Evolutionary conservation across 176 grass and related monocot genomes (phyloP).

Genomic region (Miscanthus lutarioriparius): DNA sequence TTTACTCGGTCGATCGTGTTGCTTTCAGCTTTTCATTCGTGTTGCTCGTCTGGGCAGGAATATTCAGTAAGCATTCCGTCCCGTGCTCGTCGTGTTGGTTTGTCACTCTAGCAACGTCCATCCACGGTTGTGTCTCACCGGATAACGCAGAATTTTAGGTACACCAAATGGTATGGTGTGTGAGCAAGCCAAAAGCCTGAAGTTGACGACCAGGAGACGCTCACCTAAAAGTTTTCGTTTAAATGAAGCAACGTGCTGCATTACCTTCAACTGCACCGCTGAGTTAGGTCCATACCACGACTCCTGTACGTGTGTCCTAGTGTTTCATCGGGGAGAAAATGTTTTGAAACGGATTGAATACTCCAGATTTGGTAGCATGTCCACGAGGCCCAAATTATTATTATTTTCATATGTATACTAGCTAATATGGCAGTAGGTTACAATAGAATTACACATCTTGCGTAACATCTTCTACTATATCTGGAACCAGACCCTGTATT

Average conservation of each 20-base stretch:
- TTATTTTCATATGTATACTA: no score
- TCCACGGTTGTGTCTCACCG: not conserved
- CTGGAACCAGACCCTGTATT: no score
- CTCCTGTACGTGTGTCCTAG: not conserved
- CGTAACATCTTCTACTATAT: no score
- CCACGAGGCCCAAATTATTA: no score
- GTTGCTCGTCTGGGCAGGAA: no score
- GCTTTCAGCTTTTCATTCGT: no score
- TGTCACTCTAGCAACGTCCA: not conserved
- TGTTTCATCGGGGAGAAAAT: not conserved
- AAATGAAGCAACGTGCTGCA: not conserved
- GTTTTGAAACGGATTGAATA: no score
- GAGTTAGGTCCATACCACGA: not conserved
- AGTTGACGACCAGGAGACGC: not conserved
- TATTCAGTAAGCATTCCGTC: no score
- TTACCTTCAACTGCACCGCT: not conserved
- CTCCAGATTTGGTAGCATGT: not conserved
- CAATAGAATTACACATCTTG: no score
- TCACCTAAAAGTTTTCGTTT: conserved; percentile 21
- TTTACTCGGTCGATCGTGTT: no score
- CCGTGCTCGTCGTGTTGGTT: no score
- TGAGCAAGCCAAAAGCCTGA: not conserved
- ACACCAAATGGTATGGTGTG: conserved; percentile 16
- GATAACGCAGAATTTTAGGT: conserved; percentile 41
- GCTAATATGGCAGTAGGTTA: no score